These are phyloP conservation scores for Talaromyces islandicus DNA, from an alignment of 2,329 filamentous ascomycete genomes.

Conservation along the genomic window DNA sequence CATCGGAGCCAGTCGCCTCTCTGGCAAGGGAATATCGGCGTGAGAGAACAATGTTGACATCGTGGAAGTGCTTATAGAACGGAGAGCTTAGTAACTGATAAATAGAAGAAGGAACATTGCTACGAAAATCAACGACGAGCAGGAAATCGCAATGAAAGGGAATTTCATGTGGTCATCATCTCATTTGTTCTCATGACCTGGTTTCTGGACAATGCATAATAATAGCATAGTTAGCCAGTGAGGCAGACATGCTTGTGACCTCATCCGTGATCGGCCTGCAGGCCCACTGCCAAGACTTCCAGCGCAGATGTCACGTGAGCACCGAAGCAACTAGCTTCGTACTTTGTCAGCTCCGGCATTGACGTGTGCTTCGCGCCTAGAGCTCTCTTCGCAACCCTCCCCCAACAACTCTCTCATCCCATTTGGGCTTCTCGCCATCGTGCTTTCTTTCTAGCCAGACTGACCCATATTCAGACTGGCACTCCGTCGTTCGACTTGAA, in stretches of 20 bases:
- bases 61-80: constrained; percentile 2
- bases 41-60: constrained; percentile 28
- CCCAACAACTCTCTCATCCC: constrained; percentile 16
- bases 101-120: not conserved
- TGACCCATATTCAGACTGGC: constrained; percentile 13
- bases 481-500: not conserved
- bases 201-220: not conserved
- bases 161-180: not conserved
- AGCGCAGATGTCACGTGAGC: constrained; percentile 5
- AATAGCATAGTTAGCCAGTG: not conserved
- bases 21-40: constrained; percentile 10
- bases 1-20: constrained; percentile 20
- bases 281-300: not conserved
- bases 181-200: constrained; percentile 3
- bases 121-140: not conserved
- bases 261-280: not conserved
- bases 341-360: constrained; percentile 23
- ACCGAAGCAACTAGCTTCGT: constrained; percentile 1
- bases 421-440: constrained; percentile 11
- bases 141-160: not conserved
- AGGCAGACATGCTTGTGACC: constrained; percentile 5
- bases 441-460: not conserved
- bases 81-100: not conserved
- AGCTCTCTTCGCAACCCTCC: constrained; percentile 16
- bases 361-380: constrained; percentile 25